Conservation (phyloP, 148 eudicot species). For the Dianthus caryophyllus region DNA sequence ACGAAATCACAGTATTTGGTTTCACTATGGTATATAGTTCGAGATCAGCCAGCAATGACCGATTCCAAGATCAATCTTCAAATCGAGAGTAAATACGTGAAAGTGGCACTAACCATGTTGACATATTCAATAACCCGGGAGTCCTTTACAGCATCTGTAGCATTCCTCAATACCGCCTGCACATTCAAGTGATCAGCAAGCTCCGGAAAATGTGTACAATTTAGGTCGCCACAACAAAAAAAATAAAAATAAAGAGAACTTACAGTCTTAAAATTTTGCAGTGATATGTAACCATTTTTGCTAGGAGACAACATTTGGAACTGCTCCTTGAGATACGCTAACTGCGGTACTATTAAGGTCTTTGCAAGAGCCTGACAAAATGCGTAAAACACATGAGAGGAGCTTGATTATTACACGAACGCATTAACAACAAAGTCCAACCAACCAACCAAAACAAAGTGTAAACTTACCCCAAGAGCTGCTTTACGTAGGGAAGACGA, state of each 20-base stretch:
- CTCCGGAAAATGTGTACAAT: neutral
- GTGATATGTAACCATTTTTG: constrained; percentile 67
- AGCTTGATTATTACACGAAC: neutral
- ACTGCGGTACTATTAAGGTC: constrained; percentile 69
- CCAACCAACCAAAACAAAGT: constrained; percentile 5
- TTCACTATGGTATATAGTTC: too few species aligned
- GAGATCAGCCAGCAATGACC: too few species aligned
- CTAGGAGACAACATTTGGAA: constrained; percentile 73
- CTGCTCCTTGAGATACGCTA: constrained; percentile 75
- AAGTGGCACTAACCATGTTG: constrained; percentile 41
- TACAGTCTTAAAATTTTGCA: constrained; percentile 71
- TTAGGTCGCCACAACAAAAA: neutral
- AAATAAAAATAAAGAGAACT: constrained; percentile 6
- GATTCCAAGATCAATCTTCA: too few species aligned
- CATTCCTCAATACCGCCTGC: constrained; percentile 56
- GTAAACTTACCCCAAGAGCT: constrained; percentile 73
- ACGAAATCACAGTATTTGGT: too few species aligned
- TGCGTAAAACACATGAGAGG: constrained; percentile 2
- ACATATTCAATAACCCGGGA: constrained; percentile 81
- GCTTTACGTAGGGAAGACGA: constrained; percentile 85
- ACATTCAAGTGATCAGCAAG: constrained; percentile 11
- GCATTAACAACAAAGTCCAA: neutral
- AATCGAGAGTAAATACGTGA: neutral
- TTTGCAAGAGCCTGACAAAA: constrained; percentile 75
- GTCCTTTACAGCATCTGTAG: constrained; percentile 90